Conservation (phyloP, 345 rosid genomes). For the Hypericum androsaemum region DNA sequence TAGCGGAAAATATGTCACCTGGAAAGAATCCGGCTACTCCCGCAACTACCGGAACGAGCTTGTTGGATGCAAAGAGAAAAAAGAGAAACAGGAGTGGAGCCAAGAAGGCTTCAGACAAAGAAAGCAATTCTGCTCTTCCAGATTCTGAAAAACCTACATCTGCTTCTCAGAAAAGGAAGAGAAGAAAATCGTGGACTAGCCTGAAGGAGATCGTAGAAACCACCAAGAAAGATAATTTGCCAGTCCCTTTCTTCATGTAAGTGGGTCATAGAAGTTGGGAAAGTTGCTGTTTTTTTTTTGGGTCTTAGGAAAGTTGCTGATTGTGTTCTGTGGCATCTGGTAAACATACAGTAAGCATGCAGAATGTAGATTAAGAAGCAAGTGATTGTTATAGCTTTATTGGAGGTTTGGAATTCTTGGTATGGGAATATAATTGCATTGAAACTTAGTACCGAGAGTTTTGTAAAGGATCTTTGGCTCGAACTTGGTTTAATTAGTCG, state of each 20-base stretch:
- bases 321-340: too few relatives aligned
- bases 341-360: too few relatives aligned
- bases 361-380: too few relatives aligned
- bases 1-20: conserved; percentile 11
- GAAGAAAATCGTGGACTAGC: conserved; percentile 46
- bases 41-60: conserved; percentile 15
- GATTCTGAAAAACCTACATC: conserved; percentile 12
- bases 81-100: conserved; percentile 34
- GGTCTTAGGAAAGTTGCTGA: too few relatives aligned
- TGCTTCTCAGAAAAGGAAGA: conserved; percentile 35
- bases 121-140: conserved; percentile 6
- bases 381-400: too few relatives aligned
- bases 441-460: too few relatives aligned
- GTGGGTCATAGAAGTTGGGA: too few relatives aligned
- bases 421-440: too few relatives aligned
- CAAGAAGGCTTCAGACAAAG: conserved; percentile 26
- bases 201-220: conserved; percentile 40
- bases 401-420: too few relatives aligned
- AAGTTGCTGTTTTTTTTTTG: too few relatives aligned
- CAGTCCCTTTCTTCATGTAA: conserved; percentile 24
- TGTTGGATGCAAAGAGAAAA: conserved; percentile 33
- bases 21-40: conserved; percentile 25
- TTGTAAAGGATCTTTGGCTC: too few relatives aligned
- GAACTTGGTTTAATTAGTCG: too few relatives aligned
- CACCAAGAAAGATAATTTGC: conserved; percentile 16